phyloP scores from a whole-genome alignment of 1,284 basidiomycete genomes.

The Phylloporus gajari region DNA sequence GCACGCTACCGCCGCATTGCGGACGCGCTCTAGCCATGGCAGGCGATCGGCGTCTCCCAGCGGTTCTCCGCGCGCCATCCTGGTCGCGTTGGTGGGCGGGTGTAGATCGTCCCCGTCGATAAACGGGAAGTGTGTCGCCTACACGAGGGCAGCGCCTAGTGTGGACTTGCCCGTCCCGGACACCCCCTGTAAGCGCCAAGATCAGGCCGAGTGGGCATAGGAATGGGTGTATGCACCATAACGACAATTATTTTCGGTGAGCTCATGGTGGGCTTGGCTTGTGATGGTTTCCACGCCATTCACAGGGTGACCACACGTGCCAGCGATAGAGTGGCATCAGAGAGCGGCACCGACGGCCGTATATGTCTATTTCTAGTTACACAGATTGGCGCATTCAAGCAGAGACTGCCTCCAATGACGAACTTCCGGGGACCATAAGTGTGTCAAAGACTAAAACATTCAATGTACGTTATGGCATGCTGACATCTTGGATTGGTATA shows the following conservation, averaged over 20 bases:
- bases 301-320: background rate
- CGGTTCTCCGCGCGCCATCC: conserved; percentile 87
- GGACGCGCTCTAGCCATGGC: conserved; percentile 86
- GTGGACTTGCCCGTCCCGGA: conserved; percentile 92
- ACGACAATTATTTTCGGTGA: conserved; percentile 54
- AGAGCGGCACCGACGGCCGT: no score
- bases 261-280: no score
- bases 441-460: no score
- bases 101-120: conserved; percentile 93
- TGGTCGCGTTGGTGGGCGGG: conserved; percentile 82
- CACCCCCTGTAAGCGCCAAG: conserved; percentile 64
- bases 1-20: conserved; percentile 69
- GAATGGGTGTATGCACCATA: conserved; percentile 52
- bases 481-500: no score
- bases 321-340: background rate
- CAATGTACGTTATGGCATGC: no score
- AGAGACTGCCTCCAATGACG: background rate
- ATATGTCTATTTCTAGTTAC: conserved; percentile 8
- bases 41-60: conserved; percentile 85
- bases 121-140: conserved; percentile 74
- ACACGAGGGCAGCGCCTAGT: conserved; percentile 74
- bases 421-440: no score
- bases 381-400: background rate
- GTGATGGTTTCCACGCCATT: background rate
- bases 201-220: background rate